Evolutionary conservation across 1,284 basidiomycete species (phyloP).

Genomic region (Calocybe gambosa): DNA sequence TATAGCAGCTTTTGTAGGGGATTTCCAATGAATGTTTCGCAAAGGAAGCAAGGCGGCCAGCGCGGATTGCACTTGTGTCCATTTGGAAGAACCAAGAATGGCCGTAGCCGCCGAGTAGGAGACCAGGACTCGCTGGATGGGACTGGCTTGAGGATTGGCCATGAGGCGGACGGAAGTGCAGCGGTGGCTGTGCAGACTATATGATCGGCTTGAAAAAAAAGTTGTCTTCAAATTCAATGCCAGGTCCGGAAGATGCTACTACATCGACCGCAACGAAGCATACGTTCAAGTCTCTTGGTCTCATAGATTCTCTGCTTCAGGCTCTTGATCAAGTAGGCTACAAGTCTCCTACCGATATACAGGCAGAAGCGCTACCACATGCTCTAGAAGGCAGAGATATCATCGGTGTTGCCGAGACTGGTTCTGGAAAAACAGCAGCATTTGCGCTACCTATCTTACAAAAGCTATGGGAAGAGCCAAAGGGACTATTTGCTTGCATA

Average conservation of each 20-base stretch:
- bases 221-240: slow-evolving; percentile 29
- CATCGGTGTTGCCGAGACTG: slow-evolving; percentile 96
- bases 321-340: slow-evolving; percentile 82
- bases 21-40: slow-evolving; percentile 88
- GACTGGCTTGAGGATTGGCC: slow-evolving; percentile 14
- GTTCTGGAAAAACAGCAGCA: slow-evolving; percentile 97
- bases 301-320: slow-evolving; percentile 86
- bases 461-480: slow-evolving; percentile 94
- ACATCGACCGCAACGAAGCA: slow-evolving; percentile 37
- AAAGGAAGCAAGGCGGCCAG: slow-evolving; percentile 75
- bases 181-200: slow-evolving; percentile 18
- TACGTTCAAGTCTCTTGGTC: slow-evolving; percentile 71
- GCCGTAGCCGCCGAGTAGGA: slow-evolving; percentile 61
- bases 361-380: slow-evolving; percentile 83
- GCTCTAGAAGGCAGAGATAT: slow-evolving; percentile 91
- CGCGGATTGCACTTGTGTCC: slow-evolving; percentile 63
- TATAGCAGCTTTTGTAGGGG: slow-evolving; percentile 58
- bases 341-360: slow-evolving; percentile 90
- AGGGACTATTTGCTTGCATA: slow-evolving; percentile 90
- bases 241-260: slow-evolving; percentile 53
- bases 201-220: slow-evolving; percentile 9
- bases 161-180: slow-evolving; percentile 7
- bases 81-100: slow-evolving; percentile 62
- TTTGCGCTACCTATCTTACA: slow-evolving; percentile 96
- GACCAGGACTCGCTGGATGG: slow-evolving; percentile 44